Conservation (phyloP, 805 yeast species). For the Soucietia sequanensis region DNA sequence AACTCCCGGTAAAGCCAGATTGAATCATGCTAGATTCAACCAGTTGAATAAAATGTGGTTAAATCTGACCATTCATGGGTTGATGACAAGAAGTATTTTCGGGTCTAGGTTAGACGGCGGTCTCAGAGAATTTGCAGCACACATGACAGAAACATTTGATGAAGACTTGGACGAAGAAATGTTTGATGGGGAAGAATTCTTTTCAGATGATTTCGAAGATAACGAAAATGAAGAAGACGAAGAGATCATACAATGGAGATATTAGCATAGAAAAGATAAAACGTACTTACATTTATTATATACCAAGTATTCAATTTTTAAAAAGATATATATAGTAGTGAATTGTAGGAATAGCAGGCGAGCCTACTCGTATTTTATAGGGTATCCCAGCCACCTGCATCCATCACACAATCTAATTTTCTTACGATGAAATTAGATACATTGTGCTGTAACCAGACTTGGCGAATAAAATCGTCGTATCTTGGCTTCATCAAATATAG, state of each 20-base stretch:
- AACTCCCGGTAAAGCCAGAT: slow-evolving; percentile 54
- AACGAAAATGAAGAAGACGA: slow-evolving; percentile 13
- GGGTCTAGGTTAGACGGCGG: slow-evolving; percentile 18
- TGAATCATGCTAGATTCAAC: slow-evolving; percentile 53
- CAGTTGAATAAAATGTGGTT: slow-evolving; percentile 62
- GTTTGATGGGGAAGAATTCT: slow-evolving; percentile 3
- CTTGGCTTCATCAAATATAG: slow-evolving; percentile 59
- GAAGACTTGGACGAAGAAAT: slow-evolving; percentile 2
- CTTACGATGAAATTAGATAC: slow-evolving; percentile 76
- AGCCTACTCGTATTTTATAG: slow-evolving; percentile 38
- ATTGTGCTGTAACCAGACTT: slow-evolving; percentile 77
- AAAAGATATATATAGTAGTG: background rate
- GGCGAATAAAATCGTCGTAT: slow-evolving; percentile 64
- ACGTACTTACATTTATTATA: no score
- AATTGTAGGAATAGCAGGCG: no score
- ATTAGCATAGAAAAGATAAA: no score
- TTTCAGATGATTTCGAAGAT: slow-evolving; percentile 17
- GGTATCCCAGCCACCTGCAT: slow-evolving; percentile 96
- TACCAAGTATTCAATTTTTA: background rate
- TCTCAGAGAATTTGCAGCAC: no score
- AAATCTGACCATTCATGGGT: slow-evolving; percentile 55
- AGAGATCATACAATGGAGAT: slow-evolving; percentile 11
- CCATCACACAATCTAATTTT: slow-evolving; percentile 72
- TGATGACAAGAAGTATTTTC: slow-evolving; percentile 33
- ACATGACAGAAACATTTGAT: slow-evolving; percentile 2